Conservation (phyloP, 2,329 filamentous ascomycete species). For the Penicillium oxalicum region DNA sequence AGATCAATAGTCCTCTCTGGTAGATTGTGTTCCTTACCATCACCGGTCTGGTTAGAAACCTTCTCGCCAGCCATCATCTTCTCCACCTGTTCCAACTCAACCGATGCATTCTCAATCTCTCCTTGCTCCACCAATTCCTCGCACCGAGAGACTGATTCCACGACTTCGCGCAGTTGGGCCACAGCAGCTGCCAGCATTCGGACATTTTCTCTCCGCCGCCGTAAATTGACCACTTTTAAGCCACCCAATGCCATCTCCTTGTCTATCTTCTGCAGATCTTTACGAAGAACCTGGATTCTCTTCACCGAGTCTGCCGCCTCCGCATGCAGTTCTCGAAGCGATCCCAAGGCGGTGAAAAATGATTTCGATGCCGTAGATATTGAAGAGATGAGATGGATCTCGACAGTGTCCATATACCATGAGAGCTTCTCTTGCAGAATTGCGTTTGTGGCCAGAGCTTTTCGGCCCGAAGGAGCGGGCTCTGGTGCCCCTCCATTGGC, state of each 20-base stretch:
- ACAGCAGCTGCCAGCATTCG: slow-evolving; percentile 76
- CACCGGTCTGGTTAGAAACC: slow-evolving; percentile 25
- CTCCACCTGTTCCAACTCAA: slow-evolving; percentile 71
- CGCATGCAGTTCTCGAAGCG: slow-evolving; percentile 80
- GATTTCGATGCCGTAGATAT: slow-evolving; percentile 94
- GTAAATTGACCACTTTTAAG: slow-evolving; percentile 76
- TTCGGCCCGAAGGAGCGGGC: slow-evolving; percentile 56
- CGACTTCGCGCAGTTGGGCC: slow-evolving; percentile 71
- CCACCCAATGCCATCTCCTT: slow-evolving; percentile 80
- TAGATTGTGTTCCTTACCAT: slow-evolving; percentile 21
- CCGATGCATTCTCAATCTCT: slow-evolving; percentile 74
- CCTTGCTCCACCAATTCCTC: slow-evolving; percentile 77
- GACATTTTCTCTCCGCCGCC: slow-evolving; percentile 76
- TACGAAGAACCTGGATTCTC: slow-evolving; percentile 72
- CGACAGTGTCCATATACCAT: slow-evolving; percentile 99
- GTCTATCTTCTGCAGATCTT: slow-evolving; percentile 75
- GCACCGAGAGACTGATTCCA: slow-evolving; percentile 67
- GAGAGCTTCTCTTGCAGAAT: slow-evolving; percentile 97
- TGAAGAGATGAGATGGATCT: slow-evolving; percentile 91
- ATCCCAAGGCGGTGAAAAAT: slow-evolving; percentile 91
- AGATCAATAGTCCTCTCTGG: slow-evolving; percentile 57
- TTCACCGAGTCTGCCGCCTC: slow-evolving; percentile 88
- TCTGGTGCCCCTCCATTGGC: slow-evolving; percentile 54
- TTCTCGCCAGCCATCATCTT: slow-evolving; percentile 71
- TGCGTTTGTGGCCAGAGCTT: slow-evolving; percentile 88